Evolutionary conservation across 2,329 filamentous ascomycete genomes (phyloP).

Genomic region (Botrytis tulipae): DNA sequence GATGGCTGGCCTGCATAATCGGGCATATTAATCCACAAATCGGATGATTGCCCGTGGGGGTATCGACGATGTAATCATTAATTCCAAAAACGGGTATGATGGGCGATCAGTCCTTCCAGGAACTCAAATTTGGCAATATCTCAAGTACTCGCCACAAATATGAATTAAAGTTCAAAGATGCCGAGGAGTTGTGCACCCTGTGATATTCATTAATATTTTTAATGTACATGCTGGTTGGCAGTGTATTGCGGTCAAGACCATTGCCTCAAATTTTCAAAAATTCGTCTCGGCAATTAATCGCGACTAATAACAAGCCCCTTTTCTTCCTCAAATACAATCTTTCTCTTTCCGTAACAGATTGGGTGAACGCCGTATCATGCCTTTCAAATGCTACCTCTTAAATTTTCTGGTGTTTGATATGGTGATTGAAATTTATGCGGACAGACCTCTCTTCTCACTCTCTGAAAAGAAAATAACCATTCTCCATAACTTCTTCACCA

Average conservation of each 20-base stretch:
- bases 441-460: constrained; percentile 84
- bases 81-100: not conserved
- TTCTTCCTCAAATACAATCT: not conserved
- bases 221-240: not conserved
- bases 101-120: not conserved
- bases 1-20: not conserved
- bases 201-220: not conserved
- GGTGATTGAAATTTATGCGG: constrained; percentile 48
- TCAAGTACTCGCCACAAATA: not conserved
- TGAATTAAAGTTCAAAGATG: not conserved
- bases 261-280: not conserved
- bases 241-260: not conserved
- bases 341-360: not conserved
- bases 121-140: not conserved
- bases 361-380: not conserved
- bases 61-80: not conserved
- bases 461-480: constrained; percentile 99
- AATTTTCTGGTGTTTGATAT: no score
- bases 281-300: not conserved
- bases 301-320: not conserved
- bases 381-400: not conserved
- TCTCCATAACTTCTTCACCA: constrained; percentile 96
- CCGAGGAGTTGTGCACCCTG: not conserved
- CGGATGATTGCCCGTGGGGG: not conserved
- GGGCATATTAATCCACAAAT: constrained; percentile 1